Conservation (phyloP, 164 flowering plant species). For the Platanus orientalis region DNA sequence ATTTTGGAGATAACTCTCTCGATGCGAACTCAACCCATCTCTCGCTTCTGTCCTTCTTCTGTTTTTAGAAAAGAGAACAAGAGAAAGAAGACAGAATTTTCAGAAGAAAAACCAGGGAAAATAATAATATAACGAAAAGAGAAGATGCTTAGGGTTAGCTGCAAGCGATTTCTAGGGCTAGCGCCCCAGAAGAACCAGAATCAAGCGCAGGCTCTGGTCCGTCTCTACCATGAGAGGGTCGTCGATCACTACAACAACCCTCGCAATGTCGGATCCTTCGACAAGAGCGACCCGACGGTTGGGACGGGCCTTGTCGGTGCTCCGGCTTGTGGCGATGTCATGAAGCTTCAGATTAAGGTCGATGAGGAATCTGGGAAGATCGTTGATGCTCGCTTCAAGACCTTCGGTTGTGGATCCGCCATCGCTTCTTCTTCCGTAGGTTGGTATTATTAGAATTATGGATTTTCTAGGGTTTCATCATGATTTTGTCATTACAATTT, state of each 20-base stretch:
- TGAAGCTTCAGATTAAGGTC: conserved; percentile 94
- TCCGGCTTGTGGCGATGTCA: conserved; percentile 98
- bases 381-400: conserved; percentile 89
- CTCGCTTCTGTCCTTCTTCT: too few species aligned
- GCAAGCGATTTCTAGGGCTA: conserved; percentile 27
- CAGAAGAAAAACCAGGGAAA: too few species aligned
- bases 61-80: too few species aligned
- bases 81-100: too few species aligned
- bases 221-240: conserved; percentile 88
- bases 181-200: conserved; percentile 7
- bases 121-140: too few species aligned
- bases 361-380: conserved; percentile 74
- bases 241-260: conserved; percentile 97
- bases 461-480: neutral
- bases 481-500: too few species aligned
- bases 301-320: conserved; percentile 99
- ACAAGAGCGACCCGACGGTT: conserved; percentile 84
- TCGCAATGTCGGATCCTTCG: conserved; percentile 91
- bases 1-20: too few species aligned
- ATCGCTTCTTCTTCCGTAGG: conserved; percentile 68
- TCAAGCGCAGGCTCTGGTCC: conserved; percentile 15
- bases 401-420: conserved; percentile 79
- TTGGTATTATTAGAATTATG: conserved; percentile 15
- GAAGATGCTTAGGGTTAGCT: conserved; percentile 28
- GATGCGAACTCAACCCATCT: too few species aligned